Conservation (phyloP, 2,329 filamentous ascomycete genomes). For the Microsporum canis region DNA sequence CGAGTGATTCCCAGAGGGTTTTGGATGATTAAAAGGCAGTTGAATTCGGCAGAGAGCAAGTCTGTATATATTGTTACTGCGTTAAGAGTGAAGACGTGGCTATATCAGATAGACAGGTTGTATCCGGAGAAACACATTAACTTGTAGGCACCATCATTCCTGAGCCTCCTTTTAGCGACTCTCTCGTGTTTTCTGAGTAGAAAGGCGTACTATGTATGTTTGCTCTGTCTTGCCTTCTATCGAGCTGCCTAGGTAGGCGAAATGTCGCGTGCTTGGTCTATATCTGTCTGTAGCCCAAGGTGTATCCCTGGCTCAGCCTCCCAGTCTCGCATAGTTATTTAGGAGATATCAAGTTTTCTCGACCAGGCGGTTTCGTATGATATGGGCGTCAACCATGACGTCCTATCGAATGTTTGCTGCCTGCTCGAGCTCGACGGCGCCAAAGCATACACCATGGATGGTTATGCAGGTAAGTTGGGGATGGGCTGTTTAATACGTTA, state of each 20-base stretch:
- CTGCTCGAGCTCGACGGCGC: background rate
- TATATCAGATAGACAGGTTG: background rate
- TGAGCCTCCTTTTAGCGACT: background rate
- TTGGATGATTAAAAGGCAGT: background rate
- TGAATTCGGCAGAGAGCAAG: background rate
- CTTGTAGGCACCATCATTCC: background rate
- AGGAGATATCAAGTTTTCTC: background rate
- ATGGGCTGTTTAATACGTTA: background rate
- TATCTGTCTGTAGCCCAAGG: background rate
- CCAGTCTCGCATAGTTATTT: background rate
- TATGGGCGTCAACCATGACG: background rate
- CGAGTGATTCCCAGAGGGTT: background rate
- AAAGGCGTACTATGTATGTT: background rate
- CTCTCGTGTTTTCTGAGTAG: background rate
- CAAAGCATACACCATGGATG: background rate
- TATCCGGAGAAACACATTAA: background rate
- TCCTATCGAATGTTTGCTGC: background rate
- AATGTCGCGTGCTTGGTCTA: background rate
- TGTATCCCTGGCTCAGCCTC: background rate
- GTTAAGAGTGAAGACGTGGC: background rate
- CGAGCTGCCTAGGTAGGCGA: background rate
- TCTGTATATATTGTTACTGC: too few species aligned
- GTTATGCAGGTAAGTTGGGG: background rate
- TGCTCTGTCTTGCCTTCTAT: background rate
- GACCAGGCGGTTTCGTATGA: background rate